These are phyloP conservation scores for Stygiomarasmius scandens DNA, from an alignment of 1,284 basidiomycete species.

Conservation along the genomic window DNA sequence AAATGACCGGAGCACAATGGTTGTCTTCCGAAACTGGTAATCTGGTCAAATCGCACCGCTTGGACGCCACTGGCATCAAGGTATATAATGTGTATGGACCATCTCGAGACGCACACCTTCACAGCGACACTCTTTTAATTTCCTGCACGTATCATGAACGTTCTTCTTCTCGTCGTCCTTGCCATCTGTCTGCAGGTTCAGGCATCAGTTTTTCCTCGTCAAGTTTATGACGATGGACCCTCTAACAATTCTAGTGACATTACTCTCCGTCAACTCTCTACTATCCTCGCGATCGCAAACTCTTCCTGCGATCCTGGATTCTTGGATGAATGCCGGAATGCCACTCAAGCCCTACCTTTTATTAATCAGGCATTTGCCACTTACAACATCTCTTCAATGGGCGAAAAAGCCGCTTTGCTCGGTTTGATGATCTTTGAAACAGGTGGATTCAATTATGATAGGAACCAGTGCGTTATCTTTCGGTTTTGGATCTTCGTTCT, in stretches of 20 bases:
- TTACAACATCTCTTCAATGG: slow-evolving; percentile 21
- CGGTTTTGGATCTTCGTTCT: not conserved
- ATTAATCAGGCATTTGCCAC: slow-evolving; percentile 24
- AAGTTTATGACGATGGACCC: too few species aligned
- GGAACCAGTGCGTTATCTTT: slow-evolving; percentile 25
- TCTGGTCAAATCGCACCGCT: too few species aligned
- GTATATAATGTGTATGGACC: too few species aligned
- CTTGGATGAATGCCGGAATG: slow-evolving; percentile 25
- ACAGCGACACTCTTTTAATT: too few species aligned
- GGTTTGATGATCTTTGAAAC: slow-evolving; percentile 27
- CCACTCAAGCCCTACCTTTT: slow-evolving; percentile 26
- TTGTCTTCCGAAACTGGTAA: too few species aligned
- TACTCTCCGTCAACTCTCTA: slow-evolving; percentile 22
- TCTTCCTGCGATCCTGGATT: slow-evolving; percentile 16
- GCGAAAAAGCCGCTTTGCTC: slow-evolving; percentile 28
- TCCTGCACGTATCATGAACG: too few species aligned
- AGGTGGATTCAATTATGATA: slow-evolving; percentile 26
- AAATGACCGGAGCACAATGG: too few species aligned
- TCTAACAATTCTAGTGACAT: slow-evolving; percentile 1
- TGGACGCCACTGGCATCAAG: too few species aligned
- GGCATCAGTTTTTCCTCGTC: too few species aligned
- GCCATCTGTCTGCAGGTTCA: too few species aligned
- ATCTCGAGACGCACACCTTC: too few species aligned
- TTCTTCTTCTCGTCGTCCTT: too few species aligned
- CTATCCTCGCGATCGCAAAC: slow-evolving; percentile 14